Conservation (phyloP, 805 yeast genomes). For the Saturnispora hagleri region DNA sequence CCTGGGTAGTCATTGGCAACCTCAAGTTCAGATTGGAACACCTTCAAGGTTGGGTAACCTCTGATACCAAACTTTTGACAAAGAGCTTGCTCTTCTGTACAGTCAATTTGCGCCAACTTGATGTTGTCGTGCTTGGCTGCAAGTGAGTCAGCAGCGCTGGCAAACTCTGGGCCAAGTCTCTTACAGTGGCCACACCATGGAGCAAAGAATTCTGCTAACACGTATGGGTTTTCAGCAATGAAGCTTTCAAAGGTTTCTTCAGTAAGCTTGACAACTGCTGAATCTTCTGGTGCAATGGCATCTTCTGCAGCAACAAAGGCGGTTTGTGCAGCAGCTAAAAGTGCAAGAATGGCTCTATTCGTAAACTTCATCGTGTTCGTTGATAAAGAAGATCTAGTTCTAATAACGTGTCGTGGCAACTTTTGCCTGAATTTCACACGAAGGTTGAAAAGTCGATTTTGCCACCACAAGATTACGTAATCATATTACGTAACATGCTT, state of each 20-base stretch:
- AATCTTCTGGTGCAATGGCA: constrained; percentile 71
- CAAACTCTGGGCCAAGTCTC: constrained; percentile 71
- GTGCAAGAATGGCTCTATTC: constrained; percentile 30
- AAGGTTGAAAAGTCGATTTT: neutral
- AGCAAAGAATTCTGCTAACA: constrained; percentile 80
- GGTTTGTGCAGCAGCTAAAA: constrained; percentile 30
- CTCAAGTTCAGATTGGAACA: constrained; percentile 47
- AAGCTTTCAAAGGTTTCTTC: constrained; percentile 56
- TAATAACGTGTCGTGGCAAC: neutral
- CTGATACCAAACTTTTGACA: constrained; percentile 59
- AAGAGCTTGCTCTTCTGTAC: constrained; percentile 67
- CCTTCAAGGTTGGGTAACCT: constrained; percentile 82
- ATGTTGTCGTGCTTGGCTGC: constrained; percentile 42
- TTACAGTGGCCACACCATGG: constrained; percentile 99
- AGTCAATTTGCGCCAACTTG: constrained; percentile 75
- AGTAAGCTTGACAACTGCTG: constrained; percentile 79
- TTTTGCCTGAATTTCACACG: neutral
- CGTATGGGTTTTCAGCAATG: constrained; percentile 64
- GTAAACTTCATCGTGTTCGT: constrained; percentile 27
- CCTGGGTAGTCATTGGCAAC: constrained; percentile 66
- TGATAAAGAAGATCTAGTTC: neutral
- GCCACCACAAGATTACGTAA: neutral
- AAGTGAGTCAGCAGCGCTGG: constrained; percentile 60
- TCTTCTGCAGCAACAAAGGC: constrained; percentile 30
- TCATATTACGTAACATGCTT: neutral